phyloP scores from a whole-genome alignment of 2,329 filamentous ascomycete genomes.

The Trichophyton simii region DNA sequence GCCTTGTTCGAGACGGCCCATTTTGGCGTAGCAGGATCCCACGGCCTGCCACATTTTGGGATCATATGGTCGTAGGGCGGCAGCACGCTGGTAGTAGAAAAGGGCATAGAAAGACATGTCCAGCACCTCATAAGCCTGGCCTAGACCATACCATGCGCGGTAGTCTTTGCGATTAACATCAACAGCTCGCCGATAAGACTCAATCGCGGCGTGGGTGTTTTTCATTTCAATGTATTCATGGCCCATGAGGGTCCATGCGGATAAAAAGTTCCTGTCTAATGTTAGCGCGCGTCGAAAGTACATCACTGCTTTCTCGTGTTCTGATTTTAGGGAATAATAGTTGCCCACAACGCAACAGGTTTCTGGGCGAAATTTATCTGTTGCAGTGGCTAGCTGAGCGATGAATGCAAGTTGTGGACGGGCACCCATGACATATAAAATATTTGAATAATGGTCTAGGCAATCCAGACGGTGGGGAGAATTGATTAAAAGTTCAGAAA shows the following conservation, averaged over 20 bases:
- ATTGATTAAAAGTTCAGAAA: conserved; percentile 55
- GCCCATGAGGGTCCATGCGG: conserved; percentile 96
- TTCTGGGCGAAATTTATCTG: conserved; percentile 92
- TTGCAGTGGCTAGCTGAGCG: conserved; percentile 76
- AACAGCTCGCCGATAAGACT: conserved; percentile 88
- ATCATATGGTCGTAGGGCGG: conserved; percentile 85
- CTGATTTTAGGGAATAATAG: conserved; percentile 86
- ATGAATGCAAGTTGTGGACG: conserved; percentile 84
- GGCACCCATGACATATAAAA: conserved; percentile 82
- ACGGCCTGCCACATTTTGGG: conserved; percentile 99
- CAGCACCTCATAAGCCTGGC: conserved; percentile 92
- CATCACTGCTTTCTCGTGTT: conserved; percentile 95
- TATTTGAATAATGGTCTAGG: conserved; percentile 93
- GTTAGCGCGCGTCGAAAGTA: conserved; percentile 91
- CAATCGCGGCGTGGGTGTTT: conserved; percentile 94
- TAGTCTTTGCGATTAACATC: conserved; percentile 95
- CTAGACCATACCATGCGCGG: conserved; percentile 92
- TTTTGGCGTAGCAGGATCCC: conserved; percentile 79
- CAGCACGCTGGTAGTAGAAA: conserved; percentile 95
- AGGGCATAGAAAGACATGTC: conserved; percentile 97
- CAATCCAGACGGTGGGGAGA: conserved; percentile 65
- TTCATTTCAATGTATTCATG: conserved; percentile 98
- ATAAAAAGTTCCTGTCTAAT: conserved; percentile 78
- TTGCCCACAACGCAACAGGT: conserved; percentile 96
- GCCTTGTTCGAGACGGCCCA: conserved; percentile 73